Base-by-base conservation (phyloP, 306 rosid genomes). In the Glycine soja region DNA sequence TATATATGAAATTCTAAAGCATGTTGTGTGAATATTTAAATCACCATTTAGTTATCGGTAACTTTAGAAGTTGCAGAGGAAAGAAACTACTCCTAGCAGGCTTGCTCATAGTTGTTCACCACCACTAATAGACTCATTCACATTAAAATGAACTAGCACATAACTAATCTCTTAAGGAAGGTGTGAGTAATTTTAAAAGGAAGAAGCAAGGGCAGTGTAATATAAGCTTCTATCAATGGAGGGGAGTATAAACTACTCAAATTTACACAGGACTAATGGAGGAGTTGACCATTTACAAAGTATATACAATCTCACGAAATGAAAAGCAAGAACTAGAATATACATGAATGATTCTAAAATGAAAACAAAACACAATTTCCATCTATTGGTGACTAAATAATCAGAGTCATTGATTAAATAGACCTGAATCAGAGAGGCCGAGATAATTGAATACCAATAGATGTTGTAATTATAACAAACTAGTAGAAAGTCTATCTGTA, bases 311-410 rank as follows among this genome's bases (percentile, higher is more conserved):
- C 69, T n/a, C 43, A n/a, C 42, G 2, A 24, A 52, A 73, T 64
- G 10, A 73, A 54, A 72, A 62, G 34, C 6, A 2, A 58, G 63
- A 57, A 71, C 18, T 10, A 48, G 13, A 74, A 68, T 47, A 80
- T 7, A 61, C 8, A 19, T 43, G 59, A 80, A 85, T 18, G 7
- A 53, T 47, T 3, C 64, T 30, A 15, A 36, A 57, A 72, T 51
- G 57, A 57, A 65, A 78, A 47, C 42, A 75, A 65, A 57, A 76
- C 75, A 45, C 12, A 10, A 1, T 62, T 70, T 30, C 19, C 72
- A 51, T 30, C 18, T 74, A 50, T 68, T 32, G 15, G 13, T 58
- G 70, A 24, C 30, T 59, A 57, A 73, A 40, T 11, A 59, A 30
- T 8, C 30, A 24, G 30, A 24, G 30, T 24, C 54, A 64, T 5